A percentile compares a stretch with the other conserved stretches of the same genome.
phyloP scores from a whole-genome alignment of 208 protist genomes.

The Wallacemonas sp. region DNA sequence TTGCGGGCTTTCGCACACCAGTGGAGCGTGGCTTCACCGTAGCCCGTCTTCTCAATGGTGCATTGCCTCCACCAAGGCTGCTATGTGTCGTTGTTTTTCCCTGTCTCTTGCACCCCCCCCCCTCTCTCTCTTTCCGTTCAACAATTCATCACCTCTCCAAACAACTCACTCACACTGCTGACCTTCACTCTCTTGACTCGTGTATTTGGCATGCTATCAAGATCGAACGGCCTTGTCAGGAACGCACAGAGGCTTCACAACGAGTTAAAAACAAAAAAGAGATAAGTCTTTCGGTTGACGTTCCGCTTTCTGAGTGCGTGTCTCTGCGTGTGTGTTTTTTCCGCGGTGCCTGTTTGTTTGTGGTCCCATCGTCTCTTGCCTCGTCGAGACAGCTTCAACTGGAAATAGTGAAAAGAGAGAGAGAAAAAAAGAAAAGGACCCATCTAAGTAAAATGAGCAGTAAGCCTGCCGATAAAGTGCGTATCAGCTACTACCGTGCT shows the following conservation, averaged over 20 bases:
- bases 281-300: not conserved
- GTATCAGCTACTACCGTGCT: slow-evolving; percentile 69
- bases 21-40: too few species aligned
- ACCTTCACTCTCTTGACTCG: too few species aligned
- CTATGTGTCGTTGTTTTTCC: not conserved
- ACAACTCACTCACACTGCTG: too few species aligned
- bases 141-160: too few species aligned
- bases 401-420: not conserved
- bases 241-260: too few species aligned
- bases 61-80: too few species aligned
- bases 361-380: too few species aligned
- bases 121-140: not conserved
- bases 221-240: too few species aligned
- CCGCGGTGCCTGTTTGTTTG: not conserved
- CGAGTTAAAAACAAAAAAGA: too few species aligned
- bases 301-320: not conserved
- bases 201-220: too few species aligned
- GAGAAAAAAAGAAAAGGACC: not conserved
- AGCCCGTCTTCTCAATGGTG: too few species aligned
- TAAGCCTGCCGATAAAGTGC: slow-evolving; percentile 42
- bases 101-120: not conserved
- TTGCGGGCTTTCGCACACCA: too few species aligned
- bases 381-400: not conserved
- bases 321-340: not conserved
- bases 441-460: slow-evolving; percentile 4